Conservation (phyloP, 768 basidiomycete genomes). For the Dendrothele bispora region DNA sequence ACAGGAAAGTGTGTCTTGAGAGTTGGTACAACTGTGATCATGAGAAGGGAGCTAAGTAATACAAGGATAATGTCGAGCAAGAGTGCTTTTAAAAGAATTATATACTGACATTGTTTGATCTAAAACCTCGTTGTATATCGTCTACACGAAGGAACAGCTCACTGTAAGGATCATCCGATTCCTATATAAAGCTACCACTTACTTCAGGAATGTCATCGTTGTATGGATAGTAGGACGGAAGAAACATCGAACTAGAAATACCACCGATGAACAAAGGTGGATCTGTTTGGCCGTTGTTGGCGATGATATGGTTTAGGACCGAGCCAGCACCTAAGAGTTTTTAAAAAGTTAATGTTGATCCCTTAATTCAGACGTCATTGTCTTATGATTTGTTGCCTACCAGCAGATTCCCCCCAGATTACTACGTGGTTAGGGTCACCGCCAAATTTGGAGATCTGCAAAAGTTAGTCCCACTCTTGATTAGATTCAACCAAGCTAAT, state of each 20-base stretch:
- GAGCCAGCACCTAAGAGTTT: slow-evolving; percentile 54
- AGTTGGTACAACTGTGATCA: slow-evolving; percentile 33
- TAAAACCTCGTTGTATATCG: slow-evolving; percentile 32
- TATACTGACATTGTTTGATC: slow-evolving; percentile 33
- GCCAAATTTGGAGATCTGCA: too few relatives aligned
- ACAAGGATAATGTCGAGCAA: too few relatives aligned
- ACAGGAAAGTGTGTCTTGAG: slow-evolving; percentile 35
- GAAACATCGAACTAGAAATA: slow-evolving; percentile 43
- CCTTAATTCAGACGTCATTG: too few relatives aligned
- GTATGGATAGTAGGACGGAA: slow-evolving; percentile 46
- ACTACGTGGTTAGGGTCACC: too few relatives aligned
- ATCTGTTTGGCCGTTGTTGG: slow-evolving; percentile 43
- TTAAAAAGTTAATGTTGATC: too few relatives aligned
- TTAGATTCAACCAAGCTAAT: too few relatives aligned
- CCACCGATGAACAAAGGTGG: slow-evolving; percentile 44
- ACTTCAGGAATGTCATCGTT: slow-evolving; percentile 43
- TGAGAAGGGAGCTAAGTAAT: too few relatives aligned
- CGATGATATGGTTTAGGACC: slow-evolving; percentile 48
- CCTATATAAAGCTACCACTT: too few relatives aligned
- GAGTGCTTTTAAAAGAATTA: too few relatives aligned
- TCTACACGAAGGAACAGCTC: slow-evolving; percentile 2
- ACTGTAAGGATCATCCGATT: background rate
- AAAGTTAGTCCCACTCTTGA: too few relatives aligned
- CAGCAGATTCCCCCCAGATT: too few relatives aligned
- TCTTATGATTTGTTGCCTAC: too few relatives aligned